Evolutionary conservation across 805 yeast species (phyloP), one percentile per base, ranked within the genome.

Genomic region (Isabelozyma heimii): DNA sequence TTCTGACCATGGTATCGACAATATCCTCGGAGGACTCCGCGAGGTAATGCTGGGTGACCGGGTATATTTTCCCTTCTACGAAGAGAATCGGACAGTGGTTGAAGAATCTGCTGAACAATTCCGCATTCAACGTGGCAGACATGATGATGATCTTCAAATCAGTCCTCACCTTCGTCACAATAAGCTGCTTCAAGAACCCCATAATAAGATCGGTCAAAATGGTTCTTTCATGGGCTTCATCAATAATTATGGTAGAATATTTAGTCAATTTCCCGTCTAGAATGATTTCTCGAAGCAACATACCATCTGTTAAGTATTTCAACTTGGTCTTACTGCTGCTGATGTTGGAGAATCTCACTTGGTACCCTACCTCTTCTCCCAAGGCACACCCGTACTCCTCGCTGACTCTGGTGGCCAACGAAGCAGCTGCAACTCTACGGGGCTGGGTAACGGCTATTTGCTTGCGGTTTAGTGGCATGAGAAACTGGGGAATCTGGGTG

Each of bases 221-320:
- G 0, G 98, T 92, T 63, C 99, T 80, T 72, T 94, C 99, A 72
- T 94, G 99, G 2, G 98, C 99, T 72, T 94, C 99, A 75, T 94
- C 99, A 44, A 94, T 84, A 42, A 94, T 76, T 8, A 94, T 78
- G 0, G 91, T 85, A 26, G 86, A 75, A 66, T 92, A 94, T 52
- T 80, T 81, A 2, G 76, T 66, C 37, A 94, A 69, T 9, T 68
- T 61, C 1, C 81, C 79, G 59, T 89, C 89, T 51, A 88, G 67
- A 94, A 92, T 87, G 53, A 91, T 67, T 65, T 94, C 98, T 63
- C 99, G 80, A 48, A 94, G 69, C 16, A 94, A 77, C 98, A 94
- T 92, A 84, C 99, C 99, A 72, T 94, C 99, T 0, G 99, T 94
- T 42, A 92, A 72, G 62, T 90, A 94, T 62, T 90, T 89, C 56